These are phyloP conservation scores for Chondrostereum purpureum DNA, from an alignment of 1,284 basidiomycete species.

Conservation along the genomic window DNA sequence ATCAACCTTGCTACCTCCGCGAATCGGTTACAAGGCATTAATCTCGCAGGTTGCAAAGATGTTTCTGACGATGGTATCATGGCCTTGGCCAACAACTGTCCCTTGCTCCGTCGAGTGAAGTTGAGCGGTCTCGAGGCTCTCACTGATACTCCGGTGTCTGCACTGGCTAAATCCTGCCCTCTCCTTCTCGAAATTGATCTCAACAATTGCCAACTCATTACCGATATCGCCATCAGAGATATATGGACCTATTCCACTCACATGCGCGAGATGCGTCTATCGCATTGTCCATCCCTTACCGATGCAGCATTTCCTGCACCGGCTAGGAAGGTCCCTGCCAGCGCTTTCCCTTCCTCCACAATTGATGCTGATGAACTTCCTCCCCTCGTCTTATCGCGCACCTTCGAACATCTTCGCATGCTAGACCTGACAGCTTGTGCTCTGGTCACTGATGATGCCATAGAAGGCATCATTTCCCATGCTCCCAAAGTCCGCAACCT, in stretches of 20 bases:
- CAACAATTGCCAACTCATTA: constrained; percentile 75
- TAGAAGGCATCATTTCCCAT: constrained; percentile 85
- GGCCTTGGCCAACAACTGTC: constrained; percentile 71
- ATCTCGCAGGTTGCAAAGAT: constrained; percentile 79
- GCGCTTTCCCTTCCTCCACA: constrained; percentile 38
- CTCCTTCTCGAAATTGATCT: constrained; percentile 93
- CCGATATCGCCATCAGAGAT: constrained; percentile 74
- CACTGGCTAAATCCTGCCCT: constrained; percentile 78
- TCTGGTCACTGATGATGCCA: constrained; percentile 79
- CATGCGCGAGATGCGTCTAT: constrained; percentile 89
- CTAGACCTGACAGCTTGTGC: constrained; percentile 86
- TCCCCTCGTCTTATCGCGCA: constrained; percentile 52
- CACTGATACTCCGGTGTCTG: constrained; percentile 76
- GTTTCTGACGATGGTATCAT: constrained; percentile 78
- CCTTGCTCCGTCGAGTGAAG: constrained; percentile 83
- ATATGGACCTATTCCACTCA: constrained; percentile 78
- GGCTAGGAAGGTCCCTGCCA: constrained; percentile 31
- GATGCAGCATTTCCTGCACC: constrained; percentile 84
- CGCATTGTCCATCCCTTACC: constrained; percentile 74
- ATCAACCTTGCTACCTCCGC: constrained; percentile 67
- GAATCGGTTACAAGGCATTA: constrained; percentile 85
- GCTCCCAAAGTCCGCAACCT: constrained; percentile 90
- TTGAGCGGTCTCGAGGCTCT: constrained; percentile 72
- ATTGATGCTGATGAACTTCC: constrained; percentile 41
- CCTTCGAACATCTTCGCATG: constrained; percentile 81